Base-by-base conservation (phyloP, 371 early-diverging fungal species). In the Mortierella sp. region DNA sequence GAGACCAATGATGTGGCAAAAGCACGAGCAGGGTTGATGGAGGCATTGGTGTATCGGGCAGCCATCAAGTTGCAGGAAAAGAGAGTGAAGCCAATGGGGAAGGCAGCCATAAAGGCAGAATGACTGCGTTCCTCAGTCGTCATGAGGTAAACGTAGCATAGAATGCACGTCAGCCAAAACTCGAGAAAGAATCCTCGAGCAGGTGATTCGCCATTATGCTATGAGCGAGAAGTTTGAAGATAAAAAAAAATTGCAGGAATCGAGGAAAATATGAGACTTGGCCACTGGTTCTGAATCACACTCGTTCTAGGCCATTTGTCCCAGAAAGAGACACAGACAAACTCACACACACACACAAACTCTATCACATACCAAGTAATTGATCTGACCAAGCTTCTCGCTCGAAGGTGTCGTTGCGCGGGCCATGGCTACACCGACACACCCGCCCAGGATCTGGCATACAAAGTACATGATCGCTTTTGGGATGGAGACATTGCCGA, bases 1-100 rank as follows among this genome's bases (percentile, higher is more conserved):
- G 88, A 68, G 28, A 88, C 84, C 29, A 88, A 60, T 50, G 86
- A 79, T 44, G 89, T 81, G 48, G 85, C 89, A 70, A 87, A 85
- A 47, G 83, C 81, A 30, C 89, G 74, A 28, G 89, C 89, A 23
- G 90, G 91, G 72, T 91, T 91, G 59, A 90, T 75, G 28, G 85
- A 84, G 19, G 87, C 82, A 62, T 86, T 86, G 57, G 85, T 74
- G 76, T 81, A 82, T 6, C 80, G 80, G 19, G 69, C 68, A 29
- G 81, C 76, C 44, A 85, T 60, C 57, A 87, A 57, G 60, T 87
- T 85, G 62, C 81, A 81, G n/a, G 84, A 70, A 58, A 88, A 88
- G 19, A 88, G 72, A 26, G 80, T 73, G 57, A 68, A 82, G 53
- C 88, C 90, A 50, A 88, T 84, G 26, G 83, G 80, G 53, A 87